A percentile compares a stretch with the other conserved stretches of the same genome.
These are phyloP conservation scores for Solanum appendiculatum DNA, from an alignment of 257 asterid species.

Conservation along the genomic window DNA sequence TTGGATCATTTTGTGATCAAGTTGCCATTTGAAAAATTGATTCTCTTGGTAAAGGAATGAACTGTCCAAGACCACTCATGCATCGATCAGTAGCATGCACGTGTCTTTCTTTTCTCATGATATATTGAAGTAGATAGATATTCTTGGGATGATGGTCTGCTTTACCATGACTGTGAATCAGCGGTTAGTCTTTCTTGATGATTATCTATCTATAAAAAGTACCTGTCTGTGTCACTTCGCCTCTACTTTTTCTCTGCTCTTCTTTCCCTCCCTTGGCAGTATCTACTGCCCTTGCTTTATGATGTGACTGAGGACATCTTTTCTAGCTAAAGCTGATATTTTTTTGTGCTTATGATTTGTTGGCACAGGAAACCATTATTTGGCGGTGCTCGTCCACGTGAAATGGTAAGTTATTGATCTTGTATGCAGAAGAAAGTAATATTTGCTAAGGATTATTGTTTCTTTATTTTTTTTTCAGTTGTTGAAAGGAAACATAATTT, in stretches of 20 bases:
- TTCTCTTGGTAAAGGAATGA: not conserved
- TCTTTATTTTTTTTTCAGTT: not conserved
- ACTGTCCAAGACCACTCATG: not conserved
- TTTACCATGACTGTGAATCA: not conserved
- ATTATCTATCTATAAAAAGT: not conserved
- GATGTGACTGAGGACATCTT: conserved; percentile 1
- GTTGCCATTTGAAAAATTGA: not conserved
- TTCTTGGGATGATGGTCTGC: not conserved
- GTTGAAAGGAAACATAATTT: not conserved
- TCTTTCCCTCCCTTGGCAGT: not conserved
- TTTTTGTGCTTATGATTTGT: conserved; percentile 16
- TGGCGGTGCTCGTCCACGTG: conserved; percentile 85
- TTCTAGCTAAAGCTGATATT: conserved; percentile 11
- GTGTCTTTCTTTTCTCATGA: not conserved
- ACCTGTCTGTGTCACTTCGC: not conserved
- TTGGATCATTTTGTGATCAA: not conserved
- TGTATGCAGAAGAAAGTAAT: not conserved
- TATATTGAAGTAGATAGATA: not conserved
- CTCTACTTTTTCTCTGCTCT: not conserved
- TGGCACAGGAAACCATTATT: conserved; percentile 56
- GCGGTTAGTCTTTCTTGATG: not conserved
- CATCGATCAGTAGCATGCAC: not conserved
- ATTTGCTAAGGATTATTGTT: not conserved
- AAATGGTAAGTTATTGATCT: conserved; percentile 44
- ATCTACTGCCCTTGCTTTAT: not conserved